Evolutionary conservation across 2,329 filamentous ascomycete species (phyloP).

Genomic region (Rachicladosporium sp.): DNA sequence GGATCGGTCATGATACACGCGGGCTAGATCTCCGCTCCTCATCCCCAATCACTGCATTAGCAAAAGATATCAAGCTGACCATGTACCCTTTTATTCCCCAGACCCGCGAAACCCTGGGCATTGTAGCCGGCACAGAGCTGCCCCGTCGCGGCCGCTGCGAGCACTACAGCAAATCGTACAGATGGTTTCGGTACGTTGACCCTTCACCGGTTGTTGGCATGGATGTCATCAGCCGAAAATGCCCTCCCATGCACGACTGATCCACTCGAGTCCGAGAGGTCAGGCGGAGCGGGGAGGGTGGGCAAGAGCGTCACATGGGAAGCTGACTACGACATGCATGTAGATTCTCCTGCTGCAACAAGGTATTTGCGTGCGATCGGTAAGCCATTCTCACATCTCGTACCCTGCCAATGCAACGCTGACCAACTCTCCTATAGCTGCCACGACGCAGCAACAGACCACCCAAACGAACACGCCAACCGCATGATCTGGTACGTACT

Average conservation of each 20-base stretch:
- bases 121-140: slow-evolving; percentile 42
- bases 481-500: slow-evolving; percentile 58
- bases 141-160: slow-evolving; percentile 40
- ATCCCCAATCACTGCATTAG: background rate
- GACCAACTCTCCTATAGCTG: slow-evolving; percentile 38
- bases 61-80: background rate
- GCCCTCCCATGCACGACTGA: too few species aligned
- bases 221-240: slow-evolving; percentile 1
- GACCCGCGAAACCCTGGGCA: slow-evolving; percentile 41
- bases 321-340: background rate
- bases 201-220: background rate
- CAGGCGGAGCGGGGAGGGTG: background rate
- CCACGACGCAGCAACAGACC: slow-evolving; percentile 59
- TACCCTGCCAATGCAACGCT: background rate
- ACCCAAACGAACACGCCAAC: slow-evolving; percentile 69
- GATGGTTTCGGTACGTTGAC: slow-evolving; percentile 40
- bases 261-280: too few species aligned
- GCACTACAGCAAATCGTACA: slow-evolving; percentile 38
- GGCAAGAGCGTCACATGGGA: slow-evolving; percentile 2
- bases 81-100: slow-evolving; percentile 8
- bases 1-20: too few species aligned
- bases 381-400: slow-evolving; percentile 19
- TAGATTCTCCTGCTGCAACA: slow-evolving; percentile 45
- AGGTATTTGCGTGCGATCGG: slow-evolving; percentile 46
- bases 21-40: background rate